Evolutionary conservation across 176 grass and related monocot species (phyloP).

Genomic region (Eragrostis nindensis): DNA sequence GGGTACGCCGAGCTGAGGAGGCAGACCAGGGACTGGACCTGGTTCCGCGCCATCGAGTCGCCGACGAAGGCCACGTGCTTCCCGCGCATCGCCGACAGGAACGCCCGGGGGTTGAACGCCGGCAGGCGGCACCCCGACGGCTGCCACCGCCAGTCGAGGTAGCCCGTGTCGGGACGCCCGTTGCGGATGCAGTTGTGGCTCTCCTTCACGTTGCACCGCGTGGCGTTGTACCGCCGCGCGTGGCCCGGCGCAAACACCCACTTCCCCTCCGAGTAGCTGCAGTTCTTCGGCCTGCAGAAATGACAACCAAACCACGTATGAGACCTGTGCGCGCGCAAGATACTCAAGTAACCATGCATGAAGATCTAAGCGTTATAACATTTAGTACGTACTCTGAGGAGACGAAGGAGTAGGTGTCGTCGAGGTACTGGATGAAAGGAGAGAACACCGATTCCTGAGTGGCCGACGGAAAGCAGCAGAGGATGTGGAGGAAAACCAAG

Average conservation of each 20-base stretch:
- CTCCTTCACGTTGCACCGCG: conserved; percentile 40
- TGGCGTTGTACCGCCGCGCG: conserved; percentile 46
- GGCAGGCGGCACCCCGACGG: conserved; percentile 36
- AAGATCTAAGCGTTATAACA: background rate
- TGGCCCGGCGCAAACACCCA: conserved; percentile 52
- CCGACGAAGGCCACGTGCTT: conserved; percentile 52
- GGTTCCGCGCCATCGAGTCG: conserved; percentile 59
- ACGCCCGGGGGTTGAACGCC: conserved; percentile 39
- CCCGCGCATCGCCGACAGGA: conserved; percentile 27
- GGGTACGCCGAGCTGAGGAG: conserved; percentile 37
- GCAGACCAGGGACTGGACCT: conserved; percentile 53
- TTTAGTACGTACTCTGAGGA: background rate
- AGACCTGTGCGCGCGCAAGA: background rate
- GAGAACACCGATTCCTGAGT: background rate
- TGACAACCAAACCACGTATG: background rate
- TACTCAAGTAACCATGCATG: background rate
- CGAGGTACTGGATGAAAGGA: conserved; percentile 27
- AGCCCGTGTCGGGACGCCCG: conserved; percentile 47
- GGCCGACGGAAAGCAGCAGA: conserved; percentile 8
- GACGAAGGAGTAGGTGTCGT: conserved; percentile 27
- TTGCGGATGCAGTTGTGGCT: conserved; percentile 59
- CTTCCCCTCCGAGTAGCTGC: conserved; percentile 45
- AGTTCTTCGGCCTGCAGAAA: conserved; percentile 4
- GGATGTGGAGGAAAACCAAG: conserved; percentile 27
- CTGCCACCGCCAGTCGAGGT: conserved; percentile 62